Conservation (phyloP, 768 basidiomycete genomes). For the Pulveroboletus ravenelii region DNA sequence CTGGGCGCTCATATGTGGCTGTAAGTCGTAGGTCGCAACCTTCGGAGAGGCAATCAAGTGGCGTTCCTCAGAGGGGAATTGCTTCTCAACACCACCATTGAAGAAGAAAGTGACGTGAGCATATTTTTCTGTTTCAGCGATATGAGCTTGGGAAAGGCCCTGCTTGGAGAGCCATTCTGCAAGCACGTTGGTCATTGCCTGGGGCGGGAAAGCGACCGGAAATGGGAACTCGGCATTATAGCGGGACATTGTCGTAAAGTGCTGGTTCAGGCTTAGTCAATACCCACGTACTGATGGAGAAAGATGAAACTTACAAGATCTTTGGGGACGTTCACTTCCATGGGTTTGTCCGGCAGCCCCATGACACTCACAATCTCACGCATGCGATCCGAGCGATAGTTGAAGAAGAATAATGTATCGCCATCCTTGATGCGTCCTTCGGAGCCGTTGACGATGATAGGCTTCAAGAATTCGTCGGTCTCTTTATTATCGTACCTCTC, state of each 20-base stretch:
- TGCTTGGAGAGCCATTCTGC: constrained; percentile 86
- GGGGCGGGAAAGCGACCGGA: constrained; percentile 88
- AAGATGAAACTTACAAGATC: constrained; percentile 53
- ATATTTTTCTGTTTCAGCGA: constrained; percentile 98
- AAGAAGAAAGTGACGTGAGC: constrained; percentile 98
- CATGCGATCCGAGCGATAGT: constrained; percentile 96
- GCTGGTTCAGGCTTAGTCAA: constrained; percentile 33
- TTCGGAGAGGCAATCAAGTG: constrained; percentile 90
- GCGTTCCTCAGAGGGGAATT: constrained; percentile 78
- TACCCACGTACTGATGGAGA: background rate
- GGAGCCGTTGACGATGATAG: constrained; percentile 80
- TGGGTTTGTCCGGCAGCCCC: constrained; percentile 76
- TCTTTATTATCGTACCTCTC: constrained; percentile 78
- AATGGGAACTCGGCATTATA: constrained; percentile 93
- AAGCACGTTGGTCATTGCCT: constrained; percentile 89
- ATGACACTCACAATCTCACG: constrained; percentile 83
- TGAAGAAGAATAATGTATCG: constrained; percentile 94
- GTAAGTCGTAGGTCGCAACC: constrained; percentile 90
- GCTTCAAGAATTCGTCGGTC: constrained; percentile 95
- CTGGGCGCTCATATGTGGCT: constrained; percentile 87
- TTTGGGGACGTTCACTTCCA: constrained; percentile 77
- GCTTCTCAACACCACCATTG: constrained; percentile 94
- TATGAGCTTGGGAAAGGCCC: constrained; percentile 79
- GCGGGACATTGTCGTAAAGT: constrained; percentile 89
- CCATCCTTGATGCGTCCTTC: constrained; percentile 78